These are phyloP conservation scores for Durusdinium trenchii DNA, from an alignment of 73 alveolate genomes.

Conservation along the genomic window DNA sequence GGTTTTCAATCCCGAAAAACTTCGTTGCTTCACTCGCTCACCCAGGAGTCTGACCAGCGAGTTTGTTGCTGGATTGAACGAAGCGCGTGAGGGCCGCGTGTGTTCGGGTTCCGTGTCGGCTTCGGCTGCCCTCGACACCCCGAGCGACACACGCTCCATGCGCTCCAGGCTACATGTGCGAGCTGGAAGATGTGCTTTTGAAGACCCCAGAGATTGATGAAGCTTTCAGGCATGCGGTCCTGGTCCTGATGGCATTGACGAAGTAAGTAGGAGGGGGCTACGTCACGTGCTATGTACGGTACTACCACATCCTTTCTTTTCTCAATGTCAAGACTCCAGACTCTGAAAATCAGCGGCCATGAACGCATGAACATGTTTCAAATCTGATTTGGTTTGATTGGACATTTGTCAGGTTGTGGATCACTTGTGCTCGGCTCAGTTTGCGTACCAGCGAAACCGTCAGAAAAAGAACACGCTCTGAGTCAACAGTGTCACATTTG, in stretches of 20 bases:
- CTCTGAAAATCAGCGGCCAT: not conserved
- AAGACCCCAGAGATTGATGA: slow-evolving; percentile 98
- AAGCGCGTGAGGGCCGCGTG: too few relatives aligned
- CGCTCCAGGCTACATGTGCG: slow-evolving; percentile 97
- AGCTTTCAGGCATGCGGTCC: slow-evolving; percentile 99
- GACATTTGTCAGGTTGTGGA: slow-evolving; percentile 62
- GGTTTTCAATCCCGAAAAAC: too few relatives aligned
- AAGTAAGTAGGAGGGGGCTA: not conserved
- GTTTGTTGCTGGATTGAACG: too few relatives aligned
- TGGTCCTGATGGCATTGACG: not conserved
- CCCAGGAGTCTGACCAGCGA: too few relatives aligned
- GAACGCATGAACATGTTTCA: not conserved
- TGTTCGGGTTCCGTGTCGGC: too few relatives aligned
- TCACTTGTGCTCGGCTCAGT: slow-evolving; percentile 50
- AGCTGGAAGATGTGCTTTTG: slow-evolving; percentile 98
- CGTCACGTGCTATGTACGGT: not conserved
- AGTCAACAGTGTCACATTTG: too few relatives aligned
- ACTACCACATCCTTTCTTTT: not conserved
- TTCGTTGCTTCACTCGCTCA: too few relatives aligned
- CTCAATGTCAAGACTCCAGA: not conserved
- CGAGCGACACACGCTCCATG: too few relatives aligned
- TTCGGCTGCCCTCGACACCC: too few relatives aligned
- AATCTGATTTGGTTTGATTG: not conserved
- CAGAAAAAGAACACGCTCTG: too few relatives aligned
- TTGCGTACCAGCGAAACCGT: not conserved